A percentile compares a stretch with the other conserved stretches of the same genome.
These are phyloP conservation scores for Termitomyces heimii DNA, from an alignment of 768 basidiomycete species.

Conservation along the genomic window DNA sequence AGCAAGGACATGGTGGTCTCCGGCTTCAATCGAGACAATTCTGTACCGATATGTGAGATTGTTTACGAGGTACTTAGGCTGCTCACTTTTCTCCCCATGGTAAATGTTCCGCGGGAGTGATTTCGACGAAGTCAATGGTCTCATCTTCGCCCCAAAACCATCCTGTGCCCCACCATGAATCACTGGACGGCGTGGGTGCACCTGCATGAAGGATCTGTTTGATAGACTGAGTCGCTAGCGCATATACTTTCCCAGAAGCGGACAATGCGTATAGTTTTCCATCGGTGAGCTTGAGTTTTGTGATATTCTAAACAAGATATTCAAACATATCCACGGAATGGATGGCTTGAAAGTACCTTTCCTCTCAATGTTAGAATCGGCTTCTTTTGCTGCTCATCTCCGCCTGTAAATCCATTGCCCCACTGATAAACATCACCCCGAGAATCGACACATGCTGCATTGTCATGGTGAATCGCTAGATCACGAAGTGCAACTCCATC, in stretches of 20 bases:
- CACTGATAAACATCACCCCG: constrained; percentile 82
- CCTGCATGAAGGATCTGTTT: constrained; percentile 39
- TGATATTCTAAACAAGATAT: constrained; percentile 50
- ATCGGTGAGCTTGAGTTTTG: constrained; percentile 52
- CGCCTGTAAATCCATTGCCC: constrained; percentile 59
- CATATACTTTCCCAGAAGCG: constrained; percentile 68
- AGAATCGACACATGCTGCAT: constrained; percentile 74
- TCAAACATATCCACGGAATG: not conserved
- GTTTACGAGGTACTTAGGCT: not conserved
- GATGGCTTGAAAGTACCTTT: constrained; percentile 38
- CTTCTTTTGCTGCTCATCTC: constrained; percentile 18
- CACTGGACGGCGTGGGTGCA: constrained; percentile 34
- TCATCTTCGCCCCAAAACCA: constrained; percentile 54
- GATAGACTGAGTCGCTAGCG: constrained; percentile 46
- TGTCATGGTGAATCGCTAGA: constrained; percentile 55
- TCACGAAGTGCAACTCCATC: constrained; percentile 69
- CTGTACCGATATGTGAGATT: constrained; percentile 26
- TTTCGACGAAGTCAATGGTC: constrained; percentile 50
- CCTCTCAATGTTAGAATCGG: constrained; percentile 56
- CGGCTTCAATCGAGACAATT: constrained; percentile 69
- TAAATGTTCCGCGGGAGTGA: constrained; percentile 52
- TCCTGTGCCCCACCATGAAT: constrained; percentile 55
- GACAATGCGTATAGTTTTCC: constrained; percentile 74
- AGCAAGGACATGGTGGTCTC: constrained; percentile 66
- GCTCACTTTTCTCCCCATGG: constrained; percentile 62